Percentiles rank a stretch among this genome's conserved stretches.
Evolutionary conservation across 2,329 filamentous ascomycete genomes (phyloP).

Genomic region (Scedosporium minutisporum): DNA sequence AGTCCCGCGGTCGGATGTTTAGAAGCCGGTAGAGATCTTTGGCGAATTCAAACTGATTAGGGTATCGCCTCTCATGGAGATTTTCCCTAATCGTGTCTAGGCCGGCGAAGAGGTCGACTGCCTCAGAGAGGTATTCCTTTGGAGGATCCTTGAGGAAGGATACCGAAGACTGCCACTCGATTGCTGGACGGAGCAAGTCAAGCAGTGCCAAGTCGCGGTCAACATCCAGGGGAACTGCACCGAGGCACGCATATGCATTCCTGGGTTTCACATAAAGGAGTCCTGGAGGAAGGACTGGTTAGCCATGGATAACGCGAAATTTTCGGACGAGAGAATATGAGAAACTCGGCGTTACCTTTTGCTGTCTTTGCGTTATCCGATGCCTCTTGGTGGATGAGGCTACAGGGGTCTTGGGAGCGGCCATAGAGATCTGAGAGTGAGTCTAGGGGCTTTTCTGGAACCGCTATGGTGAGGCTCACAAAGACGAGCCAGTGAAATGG

Average conservation of each 20-base stretch:
- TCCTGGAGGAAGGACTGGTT: neutral
- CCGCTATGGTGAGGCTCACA: neutral
- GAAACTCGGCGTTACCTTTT: neutral
- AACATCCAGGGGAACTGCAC: slow-evolving; percentile 9
- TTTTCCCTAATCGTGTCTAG: slow-evolving; percentile 11
- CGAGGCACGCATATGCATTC: slow-evolving; percentile 11
- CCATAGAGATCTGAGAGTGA: neutral
- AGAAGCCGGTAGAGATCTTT: slow-evolving; percentile 7
- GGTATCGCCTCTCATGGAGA: slow-evolving; percentile 9
- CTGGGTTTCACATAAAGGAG: slow-evolving; percentile 6
- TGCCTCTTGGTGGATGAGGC: neutral
- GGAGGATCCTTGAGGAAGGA: slow-evolving; percentile 11
- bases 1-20: slow-evolving; percentile 7
- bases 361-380: neutral
- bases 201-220: slow-evolving; percentile 9
- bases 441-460: neutral
- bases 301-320: too few relatives aligned
- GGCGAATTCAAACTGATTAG: slow-evolving; percentile 11
- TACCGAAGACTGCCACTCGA: slow-evolving; percentile 12
- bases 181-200: slow-evolving; percentile 11
- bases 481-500: neutral
- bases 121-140: slow-evolving; percentile 11
- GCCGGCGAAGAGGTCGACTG: slow-evolving; percentile 11
- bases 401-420: neutral
- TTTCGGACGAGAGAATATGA: neutral